Conservation (phyloP, 768 basidiomycete species). For the Naematelia encephala region DNA sequence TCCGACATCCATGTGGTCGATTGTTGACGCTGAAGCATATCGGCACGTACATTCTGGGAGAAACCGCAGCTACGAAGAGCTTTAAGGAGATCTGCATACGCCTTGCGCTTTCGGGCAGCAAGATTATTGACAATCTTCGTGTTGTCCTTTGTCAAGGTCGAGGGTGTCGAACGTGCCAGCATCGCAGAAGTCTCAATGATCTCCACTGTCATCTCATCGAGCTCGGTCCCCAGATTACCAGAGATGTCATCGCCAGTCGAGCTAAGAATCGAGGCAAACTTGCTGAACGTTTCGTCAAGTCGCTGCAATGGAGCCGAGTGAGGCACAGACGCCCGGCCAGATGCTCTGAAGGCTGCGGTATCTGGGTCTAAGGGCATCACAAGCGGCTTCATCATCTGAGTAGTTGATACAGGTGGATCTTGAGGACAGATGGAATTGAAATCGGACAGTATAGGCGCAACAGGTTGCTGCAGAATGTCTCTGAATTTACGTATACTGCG, state of each 20-base stretch:
- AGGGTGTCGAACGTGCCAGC: constrained; percentile 51
- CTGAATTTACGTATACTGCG: constrained; percentile 87
- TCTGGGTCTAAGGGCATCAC: not conserved
- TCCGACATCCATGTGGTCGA: constrained; percentile 31
- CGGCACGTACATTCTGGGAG: constrained; percentile 66
- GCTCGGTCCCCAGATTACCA: constrained; percentile 7
- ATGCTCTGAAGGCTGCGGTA: not conserved
- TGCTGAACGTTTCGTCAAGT: constrained; percentile 53
- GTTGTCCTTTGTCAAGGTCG: constrained; percentile 57
- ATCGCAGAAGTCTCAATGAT: constrained; percentile 55
- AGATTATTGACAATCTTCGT: constrained; percentile 63
- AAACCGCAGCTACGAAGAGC: constrained; percentile 79
- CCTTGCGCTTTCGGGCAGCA: constrained; percentile 77
- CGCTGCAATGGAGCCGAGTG: constrained; percentile 9
- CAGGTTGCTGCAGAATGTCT: constrained; percentile 76
- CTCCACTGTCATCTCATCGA: constrained; percentile 62
- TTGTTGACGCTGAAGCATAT: constrained; percentile 57
- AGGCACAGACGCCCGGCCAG: constrained; percentile 3
- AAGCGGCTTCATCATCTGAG: not conserved
- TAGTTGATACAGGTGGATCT: constrained; percentile 5
- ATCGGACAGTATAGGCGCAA: constrained; percentile 37
- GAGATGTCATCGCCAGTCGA: constrained; percentile 2
- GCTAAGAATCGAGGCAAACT: constrained; percentile 53
- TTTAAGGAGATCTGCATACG: constrained; percentile 85
- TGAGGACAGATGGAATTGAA: constrained; percentile 21